A percentile compares a stretch with the other conserved stretches of the same genome.
phyloP scores from a whole-genome alignment of 805 yeast genomes.

The Metschnikowia anglica region DNA sequence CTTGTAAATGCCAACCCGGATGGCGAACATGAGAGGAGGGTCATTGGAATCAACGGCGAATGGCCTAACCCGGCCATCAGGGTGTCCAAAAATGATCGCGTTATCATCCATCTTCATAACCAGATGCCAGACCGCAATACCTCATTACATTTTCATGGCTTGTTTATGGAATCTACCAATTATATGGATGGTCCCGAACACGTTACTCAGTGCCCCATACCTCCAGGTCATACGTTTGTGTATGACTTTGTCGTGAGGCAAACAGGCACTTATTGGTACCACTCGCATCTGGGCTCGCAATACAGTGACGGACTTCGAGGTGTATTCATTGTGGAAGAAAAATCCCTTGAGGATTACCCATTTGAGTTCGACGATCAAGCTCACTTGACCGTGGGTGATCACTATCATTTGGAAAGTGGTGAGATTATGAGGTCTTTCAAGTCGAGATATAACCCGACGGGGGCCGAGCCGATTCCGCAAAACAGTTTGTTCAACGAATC shows the following conservation, averaged over 20 bases:
- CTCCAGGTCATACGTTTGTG: constrained; percentile 38
- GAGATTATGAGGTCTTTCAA: constrained; percentile 50
- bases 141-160: constrained; percentile 47
- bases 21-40: constrained; percentile 48
- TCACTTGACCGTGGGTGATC: constrained; percentile 56
- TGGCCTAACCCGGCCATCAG: constrained; percentile 46
- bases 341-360: constrained; percentile 38
- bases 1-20: constrained; percentile 54
- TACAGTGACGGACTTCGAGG: constrained; percentile 79
- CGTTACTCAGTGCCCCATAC: constrained; percentile 47
- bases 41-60: constrained; percentile 56
- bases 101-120: constrained; percentile 38
- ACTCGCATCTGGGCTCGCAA: constrained; percentile 74
- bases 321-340: constrained; percentile 62
- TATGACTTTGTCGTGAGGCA: constrained; percentile 35
- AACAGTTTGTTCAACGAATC: constrained; percentile 65
- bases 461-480: constrained; percentile 81
- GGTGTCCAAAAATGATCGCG: constrained; percentile 41
- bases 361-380: constrained; percentile 65
- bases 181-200: constrained; percentile 48
- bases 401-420: constrained; percentile 57
- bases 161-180: constrained; percentile 38
- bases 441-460: constrained; percentile 74
- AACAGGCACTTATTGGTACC: constrained; percentile 58
- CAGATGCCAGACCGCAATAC: constrained; percentile 34